Conservation (phyloP, 805 yeast species). For the Candida dendrica region DNA sequence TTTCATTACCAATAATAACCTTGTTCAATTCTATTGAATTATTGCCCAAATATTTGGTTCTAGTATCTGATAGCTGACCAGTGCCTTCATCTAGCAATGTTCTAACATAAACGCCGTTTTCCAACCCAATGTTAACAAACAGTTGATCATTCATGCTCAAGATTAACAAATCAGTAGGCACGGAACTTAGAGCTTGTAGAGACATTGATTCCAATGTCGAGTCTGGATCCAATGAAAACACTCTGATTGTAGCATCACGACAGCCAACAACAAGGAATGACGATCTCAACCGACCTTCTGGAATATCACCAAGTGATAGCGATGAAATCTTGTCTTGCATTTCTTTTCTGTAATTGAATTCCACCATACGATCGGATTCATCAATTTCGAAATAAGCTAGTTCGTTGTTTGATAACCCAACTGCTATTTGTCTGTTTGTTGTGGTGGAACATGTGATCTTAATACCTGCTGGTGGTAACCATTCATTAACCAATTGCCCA, state of each 20-base stretch:
- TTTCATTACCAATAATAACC: conserved; percentile 5
- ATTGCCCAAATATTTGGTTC: conserved; percentile 69
- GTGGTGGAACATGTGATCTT: conserved; percentile 51
- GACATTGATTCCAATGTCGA: conserved; percentile 53
- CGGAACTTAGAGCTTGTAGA: conserved; percentile 58
- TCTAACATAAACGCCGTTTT: conserved; percentile 73
- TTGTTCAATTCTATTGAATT: conserved; percentile 43
- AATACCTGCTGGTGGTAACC: conserved; percentile 81
- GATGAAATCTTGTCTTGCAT: conserved; percentile 43
- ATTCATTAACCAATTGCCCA: conserved; percentile 33
- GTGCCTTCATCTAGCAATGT: conserved; percentile 48
- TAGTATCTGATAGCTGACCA: conserved; percentile 59
- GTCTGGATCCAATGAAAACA: conserved; percentile 55
- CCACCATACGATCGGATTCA: conserved; percentile 57
- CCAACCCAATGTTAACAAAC: conserved; percentile 70
- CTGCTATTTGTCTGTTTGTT: conserved; percentile 59
- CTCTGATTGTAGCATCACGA: conserved; percentile 61
- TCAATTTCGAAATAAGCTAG: conserved; percentile 79
- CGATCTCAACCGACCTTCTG: conserved; percentile 39
- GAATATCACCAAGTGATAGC: conserved; percentile 40
- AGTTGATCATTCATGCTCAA: conserved; percentile 13
- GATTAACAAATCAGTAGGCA: conserved; percentile 30
- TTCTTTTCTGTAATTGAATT: conserved; percentile 57
- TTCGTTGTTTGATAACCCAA: conserved; percentile 69
- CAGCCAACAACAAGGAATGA: conserved; percentile 64